Evolutionary conservation across 148 eudicot genomes (phyloP), one percentile per base, ranked within the genome.

Genomic region (Pharnaceum exiguum): DNA sequence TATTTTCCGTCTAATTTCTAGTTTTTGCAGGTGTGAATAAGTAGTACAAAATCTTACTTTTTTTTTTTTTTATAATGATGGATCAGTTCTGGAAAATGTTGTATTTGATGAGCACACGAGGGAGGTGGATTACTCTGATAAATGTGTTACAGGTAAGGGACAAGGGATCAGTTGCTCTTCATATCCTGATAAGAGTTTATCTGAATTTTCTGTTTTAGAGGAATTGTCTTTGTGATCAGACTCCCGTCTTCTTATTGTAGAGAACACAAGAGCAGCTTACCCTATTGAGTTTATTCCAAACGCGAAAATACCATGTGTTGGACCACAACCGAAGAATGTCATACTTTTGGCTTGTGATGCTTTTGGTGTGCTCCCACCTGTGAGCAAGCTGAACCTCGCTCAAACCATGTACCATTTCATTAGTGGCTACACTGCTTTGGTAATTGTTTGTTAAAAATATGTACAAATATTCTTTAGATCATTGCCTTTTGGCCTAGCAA

Each of bases 401-500:
- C 97, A 90, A 62, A 90, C 97, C 26, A 89, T 89, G 97, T 89
- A 86, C 55, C 97, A 89, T 65, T 89, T 89, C 82, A 89, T 89
- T 63, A 89, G 97, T 48, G 97, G 97, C 77, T 89, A 86, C 71
- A 86, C 95, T 3, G 95, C 95, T 67, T 72, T 83, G 71, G 95
- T 86, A 68, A 36, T 50, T 31, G 46, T 32, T 5, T 22, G n/a
- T n/a, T n/a, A n/a, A n/a, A n/a, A n/a, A n/a, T n/a, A n/a, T n/a
- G n/a, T n/a, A n/a, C n/a, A n/a, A n/a, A n/a, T n/a, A n/a, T n/a
- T n/a, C n/a, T n/a, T n/a, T n/a, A n/a, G n/a, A n/a, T n/a, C n/a
- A n/a, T n/a, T n/a, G n/a, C n/a, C n/a, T n/a, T n/a, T n/a, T n/a
- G n/a, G n/a, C n/a, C n/a, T n/a, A n/a, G 12, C 38, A 35, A 12